phyloP scores from a whole-genome alignment of 208 protist genomes.

The Borovskyia barvae region DNA sequence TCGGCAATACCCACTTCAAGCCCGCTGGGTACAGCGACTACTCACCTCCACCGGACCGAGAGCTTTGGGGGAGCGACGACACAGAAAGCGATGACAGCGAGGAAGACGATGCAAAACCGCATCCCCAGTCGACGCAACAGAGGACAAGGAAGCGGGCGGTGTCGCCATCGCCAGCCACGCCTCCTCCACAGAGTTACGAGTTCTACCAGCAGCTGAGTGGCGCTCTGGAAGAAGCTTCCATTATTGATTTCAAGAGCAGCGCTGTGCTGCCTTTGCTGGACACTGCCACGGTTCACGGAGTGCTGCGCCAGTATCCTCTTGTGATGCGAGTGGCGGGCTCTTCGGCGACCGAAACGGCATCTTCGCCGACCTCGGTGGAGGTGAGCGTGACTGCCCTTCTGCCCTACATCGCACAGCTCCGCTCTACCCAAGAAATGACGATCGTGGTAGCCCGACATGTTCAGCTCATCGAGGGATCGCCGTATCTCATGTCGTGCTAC shows the following conservation, averaged over 20 bases:
- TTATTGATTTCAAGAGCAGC: conserved; percentile 29
- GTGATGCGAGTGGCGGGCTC: conserved; percentile 5
- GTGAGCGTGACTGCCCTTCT: conserved; percentile 13
- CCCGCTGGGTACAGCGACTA: conserved; percentile 78
- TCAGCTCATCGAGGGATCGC: conserved; percentile 55
- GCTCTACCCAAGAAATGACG: conserved; percentile 60
- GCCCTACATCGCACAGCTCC: conserved; percentile 74
- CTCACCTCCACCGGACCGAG: conserved; percentile 26
- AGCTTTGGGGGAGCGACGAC: conserved; percentile 25
- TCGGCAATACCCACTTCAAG: conserved; percentile 77
- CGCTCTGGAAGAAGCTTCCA: conserved; percentile 46
- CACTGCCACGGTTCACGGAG: conserved; percentile 20
- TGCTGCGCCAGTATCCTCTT: conserved; percentile 32
- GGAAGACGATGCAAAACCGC: background rate
- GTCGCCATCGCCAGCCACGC: background rate
- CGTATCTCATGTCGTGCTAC: conserved; percentile 60
- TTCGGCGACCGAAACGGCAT: background rate
- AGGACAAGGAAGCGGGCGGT: background rate
- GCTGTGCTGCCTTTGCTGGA: conserved; percentile 25
- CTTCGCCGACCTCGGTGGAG: background rate
- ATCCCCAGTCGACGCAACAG: background rate
- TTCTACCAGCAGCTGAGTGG: conserved; percentile 77
- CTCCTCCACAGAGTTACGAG: conserved; percentile 48
- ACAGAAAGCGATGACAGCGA: background rate
- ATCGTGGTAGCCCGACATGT: conserved; percentile 66